Conservation (phyloP, 2,329 filamentous ascomycete genomes). For the Tetracladium maxilliforme region DNA sequence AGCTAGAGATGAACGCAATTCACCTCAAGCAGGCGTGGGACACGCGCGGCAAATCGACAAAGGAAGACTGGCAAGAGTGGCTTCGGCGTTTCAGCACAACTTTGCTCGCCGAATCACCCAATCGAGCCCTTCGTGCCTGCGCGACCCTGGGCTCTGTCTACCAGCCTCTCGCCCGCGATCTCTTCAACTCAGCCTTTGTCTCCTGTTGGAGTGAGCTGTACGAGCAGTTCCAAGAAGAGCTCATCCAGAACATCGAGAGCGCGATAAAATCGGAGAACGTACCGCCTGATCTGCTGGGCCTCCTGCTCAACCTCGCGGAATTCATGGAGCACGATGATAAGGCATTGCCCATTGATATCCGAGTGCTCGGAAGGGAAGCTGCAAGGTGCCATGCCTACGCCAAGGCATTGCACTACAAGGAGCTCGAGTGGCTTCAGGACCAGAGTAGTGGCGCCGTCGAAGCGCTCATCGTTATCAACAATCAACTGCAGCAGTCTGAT, state of each 20-base stretch:
- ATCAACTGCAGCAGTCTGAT: constrained; percentile 95
- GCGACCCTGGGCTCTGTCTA: constrained; percentile 85
- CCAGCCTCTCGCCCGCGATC: constrained; percentile 74
- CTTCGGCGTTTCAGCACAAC: constrained; percentile 93
- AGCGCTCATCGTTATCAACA: constrained; percentile 97
- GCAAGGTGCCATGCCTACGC: constrained; percentile 96
- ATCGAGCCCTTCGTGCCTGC: constrained; percentile 86
- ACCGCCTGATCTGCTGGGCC: constrained; percentile 85
- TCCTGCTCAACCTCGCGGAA: constrained; percentile 88
- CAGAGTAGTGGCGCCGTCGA: constrained; percentile 93
- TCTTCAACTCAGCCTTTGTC: constrained; percentile 98
- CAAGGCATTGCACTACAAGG: constrained; percentile 97
- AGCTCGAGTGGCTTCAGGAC: constrained; percentile 94
- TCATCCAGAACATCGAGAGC: constrained; percentile 89
- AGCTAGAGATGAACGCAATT: constrained; percentile 92
- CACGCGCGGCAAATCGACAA: constrained; percentile 88
- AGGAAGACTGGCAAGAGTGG: constrained; percentile 99
- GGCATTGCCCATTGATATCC: constrained; percentile 90
- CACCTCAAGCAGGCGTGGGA: constrained; percentile 97
- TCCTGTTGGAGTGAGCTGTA: constrained; percentile 98
- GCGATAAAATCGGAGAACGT: constrained; percentile 93
- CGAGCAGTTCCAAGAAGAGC: constrained; percentile 84
- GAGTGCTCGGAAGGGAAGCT: constrained; percentile 85
- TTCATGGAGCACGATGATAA: constrained; percentile 99
- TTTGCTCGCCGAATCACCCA: constrained; percentile 85